Conservation (phyloP, 108 stramenopile species). For the Cyclotella cryptica region DNA sequence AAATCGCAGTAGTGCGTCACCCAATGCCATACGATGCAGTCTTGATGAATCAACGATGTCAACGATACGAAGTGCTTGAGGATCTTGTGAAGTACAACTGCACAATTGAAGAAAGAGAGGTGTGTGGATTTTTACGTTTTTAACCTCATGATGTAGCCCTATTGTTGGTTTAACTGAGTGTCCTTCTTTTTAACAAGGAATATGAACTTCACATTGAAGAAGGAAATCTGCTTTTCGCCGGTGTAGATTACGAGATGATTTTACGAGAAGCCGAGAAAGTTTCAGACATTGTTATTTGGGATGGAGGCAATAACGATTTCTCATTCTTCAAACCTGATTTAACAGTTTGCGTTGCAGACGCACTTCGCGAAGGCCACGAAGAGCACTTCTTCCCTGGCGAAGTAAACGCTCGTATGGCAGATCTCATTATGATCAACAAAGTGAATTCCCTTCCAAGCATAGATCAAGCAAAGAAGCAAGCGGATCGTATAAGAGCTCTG, state of each 20-base stretch:
- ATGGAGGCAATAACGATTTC: conserved; percentile 63
- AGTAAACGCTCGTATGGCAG: conserved; percentile 55
- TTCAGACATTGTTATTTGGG: conserved; percentile 60
- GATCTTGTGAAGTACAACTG: conserved; percentile 65
- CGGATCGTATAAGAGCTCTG: conserved; percentile 35
- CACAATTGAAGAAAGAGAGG: conserved; percentile 65
- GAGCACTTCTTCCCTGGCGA: conserved; percentile 58
- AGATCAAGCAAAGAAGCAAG: conserved; percentile 40
- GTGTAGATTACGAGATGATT: conserved; percentile 65
- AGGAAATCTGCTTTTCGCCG: conserved; percentile 57
- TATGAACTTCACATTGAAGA: conserved; percentile 60
- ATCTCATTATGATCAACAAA: conserved; percentile 56
- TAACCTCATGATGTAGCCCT: not conserved
- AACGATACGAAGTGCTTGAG: conserved; percentile 55
- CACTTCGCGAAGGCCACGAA: conserved; percentile 56
- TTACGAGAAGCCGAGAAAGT: conserved; percentile 61
- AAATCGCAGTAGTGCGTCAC: conserved; percentile 52
- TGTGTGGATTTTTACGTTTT: not conserved
- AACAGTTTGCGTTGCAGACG: conserved; percentile 52
- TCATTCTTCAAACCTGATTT: conserved; percentile 59
- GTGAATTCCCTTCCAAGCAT: conserved; percentile 44
- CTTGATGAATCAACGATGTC: conserved; percentile 53
- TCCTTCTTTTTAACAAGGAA: conserved; percentile 21
- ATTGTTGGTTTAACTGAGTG: not conserved
- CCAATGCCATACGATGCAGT: conserved; percentile 62